phyloP scores from a whole-genome alignment of 2,329 filamentous ascomycete genomes.

The Colletotrichum magnum region DNA sequence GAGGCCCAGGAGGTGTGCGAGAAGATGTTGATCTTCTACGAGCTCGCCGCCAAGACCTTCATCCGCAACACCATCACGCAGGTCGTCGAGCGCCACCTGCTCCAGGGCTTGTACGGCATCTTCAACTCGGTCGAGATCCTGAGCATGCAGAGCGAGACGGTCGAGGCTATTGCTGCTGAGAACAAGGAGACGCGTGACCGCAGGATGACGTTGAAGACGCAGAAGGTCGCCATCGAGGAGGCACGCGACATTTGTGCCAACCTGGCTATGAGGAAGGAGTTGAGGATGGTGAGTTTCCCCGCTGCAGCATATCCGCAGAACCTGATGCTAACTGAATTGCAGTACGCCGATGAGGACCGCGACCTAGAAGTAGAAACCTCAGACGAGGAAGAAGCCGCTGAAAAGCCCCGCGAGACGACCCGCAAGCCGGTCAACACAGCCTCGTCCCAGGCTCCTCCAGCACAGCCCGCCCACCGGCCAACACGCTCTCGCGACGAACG shows the following conservation, averaged over 20 bases:
- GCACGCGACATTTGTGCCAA: constrained; percentile 64
- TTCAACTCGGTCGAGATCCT: constrained; percentile 68
- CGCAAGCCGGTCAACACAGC: constrained; percentile 29
- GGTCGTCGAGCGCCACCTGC: constrained; percentile 65
- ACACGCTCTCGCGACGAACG: constrained; percentile 32
- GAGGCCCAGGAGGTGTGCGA: constrained; percentile 68
- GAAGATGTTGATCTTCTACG: constrained; percentile 71
- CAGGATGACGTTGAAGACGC: constrained; percentile 61
- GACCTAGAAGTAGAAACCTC: constrained; percentile 46
- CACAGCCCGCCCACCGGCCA: constrained; percentile 19
- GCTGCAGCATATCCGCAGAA: accelerated
- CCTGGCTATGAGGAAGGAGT: constrained; percentile 66
- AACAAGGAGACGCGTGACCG: constrained; percentile 67
- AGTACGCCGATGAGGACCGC: constrained; percentile 47
- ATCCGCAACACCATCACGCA: constrained; percentile 68
- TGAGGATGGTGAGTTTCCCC: constrained; percentile 50
- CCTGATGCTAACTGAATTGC: not conserved
- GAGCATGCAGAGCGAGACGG: constrained; percentile 58
- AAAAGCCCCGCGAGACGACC: constrained; percentile 28
- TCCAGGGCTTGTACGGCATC: constrained; percentile 65
- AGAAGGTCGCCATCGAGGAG: constrained; percentile 66
- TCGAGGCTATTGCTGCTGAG: constrained; percentile 67
- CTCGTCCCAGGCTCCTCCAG: constrained; percentile 10
- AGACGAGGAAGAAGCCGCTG: constrained; percentile 48
- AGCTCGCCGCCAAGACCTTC: constrained; percentile 66